Conservation (phyloP, 768 basidiomycete genomes). For the Lactifluus rugatus region DNA sequence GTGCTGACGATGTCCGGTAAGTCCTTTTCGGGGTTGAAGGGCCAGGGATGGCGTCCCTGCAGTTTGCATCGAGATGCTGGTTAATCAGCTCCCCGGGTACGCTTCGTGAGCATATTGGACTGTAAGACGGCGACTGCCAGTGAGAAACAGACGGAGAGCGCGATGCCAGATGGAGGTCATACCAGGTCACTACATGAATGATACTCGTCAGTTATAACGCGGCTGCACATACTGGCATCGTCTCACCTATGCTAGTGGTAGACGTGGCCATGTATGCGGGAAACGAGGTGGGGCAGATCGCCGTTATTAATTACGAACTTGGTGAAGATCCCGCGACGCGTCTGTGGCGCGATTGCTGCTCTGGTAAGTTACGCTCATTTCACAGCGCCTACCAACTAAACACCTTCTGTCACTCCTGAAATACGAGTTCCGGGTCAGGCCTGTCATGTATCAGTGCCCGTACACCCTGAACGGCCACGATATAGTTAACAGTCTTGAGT, state of each 20-base stretch:
- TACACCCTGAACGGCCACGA: too few relatives aligned
- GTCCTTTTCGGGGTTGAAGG: slow-evolving; percentile 2
- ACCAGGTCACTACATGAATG: slow-evolving; percentile 11
- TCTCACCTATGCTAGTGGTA: slow-evolving; percentile 7
- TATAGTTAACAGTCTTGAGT: too few relatives aligned
- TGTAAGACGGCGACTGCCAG: background rate
- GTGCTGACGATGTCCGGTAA: background rate
- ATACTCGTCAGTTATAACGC: background rate
- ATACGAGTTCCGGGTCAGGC: background rate
- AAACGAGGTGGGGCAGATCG: background rate
- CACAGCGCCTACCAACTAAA: background rate
- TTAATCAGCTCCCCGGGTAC: slow-evolving; percentile 12
- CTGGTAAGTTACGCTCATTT: background rate
- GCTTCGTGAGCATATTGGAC: slow-evolving; percentile 14
- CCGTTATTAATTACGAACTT: background rate
- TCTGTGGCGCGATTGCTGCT: background rate
- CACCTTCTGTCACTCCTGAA: background rate
- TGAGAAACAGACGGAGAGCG: background rate
- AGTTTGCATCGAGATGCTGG: slow-evolving; percentile 12
- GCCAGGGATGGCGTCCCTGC: slow-evolving; percentile 8
- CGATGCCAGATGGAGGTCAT: background rate
- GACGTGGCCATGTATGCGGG: slow-evolving; percentile 1
- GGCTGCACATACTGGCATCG: background rate
- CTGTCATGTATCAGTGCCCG: background rate
- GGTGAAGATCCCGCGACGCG: background rate